Percentiles rank a stretch among this genome's conserved stretches.
Evolutionary conservation across 768 basidiomycete genomes (phyloP).

Genomic region (Neoboletus magnificus): DNA sequence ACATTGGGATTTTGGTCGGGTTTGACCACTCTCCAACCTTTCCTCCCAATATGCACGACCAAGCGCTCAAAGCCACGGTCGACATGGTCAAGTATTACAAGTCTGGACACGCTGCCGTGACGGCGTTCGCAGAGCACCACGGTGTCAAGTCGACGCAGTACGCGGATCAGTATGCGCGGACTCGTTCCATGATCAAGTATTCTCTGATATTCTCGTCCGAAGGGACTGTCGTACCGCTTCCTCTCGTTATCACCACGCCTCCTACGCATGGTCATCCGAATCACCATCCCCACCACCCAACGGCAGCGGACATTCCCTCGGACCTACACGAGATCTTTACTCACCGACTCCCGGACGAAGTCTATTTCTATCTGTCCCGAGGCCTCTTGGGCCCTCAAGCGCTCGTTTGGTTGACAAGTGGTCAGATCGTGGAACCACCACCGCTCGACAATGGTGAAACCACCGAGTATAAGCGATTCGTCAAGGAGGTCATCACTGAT

Average conservation of each 20-base stretch:
- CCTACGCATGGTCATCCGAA: conserved; percentile 48
- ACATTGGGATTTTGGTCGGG: conserved; percentile 88
- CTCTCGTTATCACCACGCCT: conserved; percentile 59
- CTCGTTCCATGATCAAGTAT: conserved; percentile 89
- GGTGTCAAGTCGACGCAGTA: conserved; percentile 79
- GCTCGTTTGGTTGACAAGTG: conserved; percentile 91
- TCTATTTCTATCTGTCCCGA: conserved; percentile 94
- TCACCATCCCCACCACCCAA: conserved; percentile 64
- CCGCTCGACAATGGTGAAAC: conserved; percentile 96
- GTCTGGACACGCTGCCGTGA: conserved; percentile 77
- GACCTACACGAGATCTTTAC: conserved; percentile 97
- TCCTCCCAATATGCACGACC: conserved; percentile 78
- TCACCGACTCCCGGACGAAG: conserved; percentile 88
- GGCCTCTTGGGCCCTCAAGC: conserved; percentile 87
- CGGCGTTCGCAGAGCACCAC: conserved; percentile 75
- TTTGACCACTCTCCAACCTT: conserved; percentile 79
- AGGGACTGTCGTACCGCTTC: conserved; percentile 74
- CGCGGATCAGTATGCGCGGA: conserved; percentile 81
- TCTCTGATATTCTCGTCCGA: conserved; percentile 88
- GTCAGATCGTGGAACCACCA: conserved; percentile 78
- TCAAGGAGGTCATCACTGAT: conserved; percentile 95
- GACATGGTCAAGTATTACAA: conserved; percentile 95
- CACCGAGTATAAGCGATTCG: conserved; percentile 89
- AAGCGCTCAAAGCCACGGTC: conserved; percentile 78
- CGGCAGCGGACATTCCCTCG: conserved; percentile 81